Conservation (phyloP, 768 basidiomycete species). For the Russula sp. region DNA sequence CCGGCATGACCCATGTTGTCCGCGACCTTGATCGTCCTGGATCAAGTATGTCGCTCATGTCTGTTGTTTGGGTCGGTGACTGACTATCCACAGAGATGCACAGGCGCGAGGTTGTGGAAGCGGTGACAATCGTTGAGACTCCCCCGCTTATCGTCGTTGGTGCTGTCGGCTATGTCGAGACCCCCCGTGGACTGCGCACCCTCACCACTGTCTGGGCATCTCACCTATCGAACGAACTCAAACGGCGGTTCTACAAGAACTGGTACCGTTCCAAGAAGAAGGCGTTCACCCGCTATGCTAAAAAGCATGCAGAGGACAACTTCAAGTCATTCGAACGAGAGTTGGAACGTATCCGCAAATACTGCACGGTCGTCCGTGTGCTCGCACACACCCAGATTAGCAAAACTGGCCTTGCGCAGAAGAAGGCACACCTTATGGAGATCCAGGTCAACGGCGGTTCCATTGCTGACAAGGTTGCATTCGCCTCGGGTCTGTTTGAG, state of each 20-base stretch:
- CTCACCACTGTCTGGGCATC: conserved; percentile 99
- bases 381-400: conserved; percentile 98
- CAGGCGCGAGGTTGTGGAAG: conserved; percentile 99
- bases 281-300: conserved; percentile 99
- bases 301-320: conserved; percentile 94
- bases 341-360: conserved; percentile 98
- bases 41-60: conserved; percentile 66
- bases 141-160: conserved; percentile 96
- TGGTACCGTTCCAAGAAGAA: conserved; percentile 99
- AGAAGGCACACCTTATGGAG: conserved; percentile 99
- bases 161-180: conserved; percentile 99
- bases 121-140: conserved; percentile 92
- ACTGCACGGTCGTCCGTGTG: conserved; percentile 99
- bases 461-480: conserved; percentile 95
- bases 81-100: conserved; percentile 75
- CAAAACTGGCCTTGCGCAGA: conserved; percentile 96
- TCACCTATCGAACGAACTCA: conserved; percentile 95
- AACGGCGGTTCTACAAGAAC: conserved; percentile 99
- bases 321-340: conserved; percentile 91
- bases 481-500: conserved; percentile 89
- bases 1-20: conserved; percentile 99
- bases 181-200: conserved; percentile 96
- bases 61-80: not conserved
- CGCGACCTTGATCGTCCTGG: conserved; percentile 99
- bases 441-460: conserved; percentile 99